phyloP scores from a whole-genome alignment of 2,329 filamentous ascomycete species.

The Fusarium anthophilum region DNA sequence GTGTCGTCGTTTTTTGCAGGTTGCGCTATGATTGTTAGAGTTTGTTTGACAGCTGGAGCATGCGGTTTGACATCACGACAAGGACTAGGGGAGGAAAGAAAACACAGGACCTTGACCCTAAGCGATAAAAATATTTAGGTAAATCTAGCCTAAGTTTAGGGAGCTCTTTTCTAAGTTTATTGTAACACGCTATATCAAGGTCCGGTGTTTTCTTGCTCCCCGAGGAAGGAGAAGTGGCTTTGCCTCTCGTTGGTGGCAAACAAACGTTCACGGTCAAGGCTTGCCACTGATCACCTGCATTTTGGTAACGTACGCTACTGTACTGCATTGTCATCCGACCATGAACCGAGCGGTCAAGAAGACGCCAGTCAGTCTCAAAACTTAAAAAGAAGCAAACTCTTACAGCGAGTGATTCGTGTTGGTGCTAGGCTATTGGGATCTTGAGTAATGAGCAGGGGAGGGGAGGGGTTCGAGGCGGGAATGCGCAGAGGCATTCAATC shows the following conservation, averaged over 20 bases:
- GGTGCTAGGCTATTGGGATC: neutral
- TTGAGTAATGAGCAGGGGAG: conserved; percentile 1
- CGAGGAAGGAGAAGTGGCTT: neutral
- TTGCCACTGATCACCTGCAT: conserved; percentile 4
- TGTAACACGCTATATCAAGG: too few relatives aligned
- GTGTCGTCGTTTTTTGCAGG: neutral
- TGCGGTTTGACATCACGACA: neutral
- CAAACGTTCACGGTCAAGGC: neutral
- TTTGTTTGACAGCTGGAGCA: conserved; percentile 3
- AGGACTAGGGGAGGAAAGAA: too few relatives aligned
- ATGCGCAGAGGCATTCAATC: conserved; percentile 18
- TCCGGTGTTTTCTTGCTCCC: too few relatives aligned
- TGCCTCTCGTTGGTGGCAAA: neutral
- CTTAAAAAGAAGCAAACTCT: neutral
- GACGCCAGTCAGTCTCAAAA: neutral
- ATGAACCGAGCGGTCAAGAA: neutral
- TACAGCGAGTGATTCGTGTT: neutral
- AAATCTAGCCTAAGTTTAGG: too few relatives aligned
- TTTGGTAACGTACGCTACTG: neutral
- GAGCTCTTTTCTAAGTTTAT: too few relatives aligned
- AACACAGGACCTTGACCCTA: too few relatives aligned
- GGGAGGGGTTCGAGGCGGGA: neutral
- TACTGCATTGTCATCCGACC: neutral
- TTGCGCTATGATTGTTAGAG: neutral
- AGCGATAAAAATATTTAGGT: too few relatives aligned